These are phyloP conservation scores for Akanthomyces uredinophilus DNA, from an alignment of 2,329 filamentous ascomycete species.

Conservation along the genomic window DNA sequence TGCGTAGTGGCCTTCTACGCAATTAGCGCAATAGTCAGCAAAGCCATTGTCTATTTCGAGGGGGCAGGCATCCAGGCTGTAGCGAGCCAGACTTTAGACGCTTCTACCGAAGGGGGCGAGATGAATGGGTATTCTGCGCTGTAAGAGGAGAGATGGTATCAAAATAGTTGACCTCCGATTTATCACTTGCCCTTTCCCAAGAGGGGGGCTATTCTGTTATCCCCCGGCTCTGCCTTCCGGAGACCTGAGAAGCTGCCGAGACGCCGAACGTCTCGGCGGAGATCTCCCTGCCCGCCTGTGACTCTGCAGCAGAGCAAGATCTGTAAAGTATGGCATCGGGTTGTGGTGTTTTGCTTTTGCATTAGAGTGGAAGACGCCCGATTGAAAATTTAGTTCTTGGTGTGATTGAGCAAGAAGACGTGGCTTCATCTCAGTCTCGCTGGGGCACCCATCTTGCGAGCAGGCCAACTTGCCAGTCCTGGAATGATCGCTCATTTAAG, in stretches of 20 bases:
- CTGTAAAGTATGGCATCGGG: too few relatives aligned
- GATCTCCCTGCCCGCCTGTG: too few relatives aligned
- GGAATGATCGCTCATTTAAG: slow-evolving; percentile 49
- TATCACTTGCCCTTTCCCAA: too few relatives aligned
- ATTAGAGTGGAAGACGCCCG: too few relatives aligned
- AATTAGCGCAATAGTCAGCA: background rate
- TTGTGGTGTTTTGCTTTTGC: too few relatives aligned
- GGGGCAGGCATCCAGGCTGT: background rate
- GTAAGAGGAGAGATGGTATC: background rate
- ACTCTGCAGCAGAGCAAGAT: background rate
- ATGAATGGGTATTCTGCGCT: background rate
- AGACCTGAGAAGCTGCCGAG: too few relatives aligned
- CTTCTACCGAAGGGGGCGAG: background rate
- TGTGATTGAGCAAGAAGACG: too few relatives aligned
- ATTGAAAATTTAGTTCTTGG: too few relatives aligned
- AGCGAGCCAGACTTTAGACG: background rate
- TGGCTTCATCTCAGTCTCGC: slow-evolving; percentile 24
- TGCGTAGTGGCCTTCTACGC: background rate
- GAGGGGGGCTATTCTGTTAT: too few relatives aligned
- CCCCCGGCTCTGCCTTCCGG: too few relatives aligned
- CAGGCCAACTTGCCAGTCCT: slow-evolving; percentile 64
- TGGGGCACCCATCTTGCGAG: slow-evolving; percentile 38
- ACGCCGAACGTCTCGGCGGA: too few relatives aligned
- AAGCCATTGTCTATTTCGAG: slow-evolving; percentile 5
- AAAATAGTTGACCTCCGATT: too few relatives aligned